phyloP scores from a whole-genome alignment of 192 early-diverging fungal species.

The Backusella australiensis region DNA sequence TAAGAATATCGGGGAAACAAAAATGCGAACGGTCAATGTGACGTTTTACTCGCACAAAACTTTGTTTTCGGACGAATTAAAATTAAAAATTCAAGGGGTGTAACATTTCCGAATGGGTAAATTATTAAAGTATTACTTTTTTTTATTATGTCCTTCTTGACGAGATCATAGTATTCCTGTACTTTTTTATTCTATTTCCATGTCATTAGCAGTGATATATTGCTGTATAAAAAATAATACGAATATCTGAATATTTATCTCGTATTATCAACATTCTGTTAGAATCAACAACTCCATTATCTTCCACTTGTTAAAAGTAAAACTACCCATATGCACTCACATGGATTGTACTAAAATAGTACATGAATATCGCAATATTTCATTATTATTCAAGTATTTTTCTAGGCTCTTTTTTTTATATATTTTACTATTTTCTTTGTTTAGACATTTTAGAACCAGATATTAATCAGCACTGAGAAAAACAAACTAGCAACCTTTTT shows the following conservation, averaged over 20 bases:
- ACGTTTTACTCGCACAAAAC: conserved; percentile 6
- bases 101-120: conserved; percentile 5
- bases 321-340: background rate
- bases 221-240: background rate
- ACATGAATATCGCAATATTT: background rate
- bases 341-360: conserved; percentile 3
- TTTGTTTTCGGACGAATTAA: conserved; percentile 8
- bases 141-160: background rate
- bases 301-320: background rate
- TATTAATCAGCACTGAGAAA: background rate
- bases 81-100: conserved; percentile 4
- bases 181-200: background rate
- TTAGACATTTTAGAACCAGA: background rate
- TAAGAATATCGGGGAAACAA: background rate
- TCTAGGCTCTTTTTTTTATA: background rate
- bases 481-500: background rate
- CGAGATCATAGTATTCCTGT: background rate
- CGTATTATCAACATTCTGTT: background rate
- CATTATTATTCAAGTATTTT: background rate
- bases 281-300: background rate
- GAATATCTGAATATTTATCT: background rate
- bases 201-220: background rate
- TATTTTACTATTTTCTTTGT: background rate
- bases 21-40: conserved; percentile 6
- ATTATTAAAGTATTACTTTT: background rate